Conservation (phyloP, 2,329 filamentous ascomycete genomes). For the Paracamarosporium sp. region DNA sequence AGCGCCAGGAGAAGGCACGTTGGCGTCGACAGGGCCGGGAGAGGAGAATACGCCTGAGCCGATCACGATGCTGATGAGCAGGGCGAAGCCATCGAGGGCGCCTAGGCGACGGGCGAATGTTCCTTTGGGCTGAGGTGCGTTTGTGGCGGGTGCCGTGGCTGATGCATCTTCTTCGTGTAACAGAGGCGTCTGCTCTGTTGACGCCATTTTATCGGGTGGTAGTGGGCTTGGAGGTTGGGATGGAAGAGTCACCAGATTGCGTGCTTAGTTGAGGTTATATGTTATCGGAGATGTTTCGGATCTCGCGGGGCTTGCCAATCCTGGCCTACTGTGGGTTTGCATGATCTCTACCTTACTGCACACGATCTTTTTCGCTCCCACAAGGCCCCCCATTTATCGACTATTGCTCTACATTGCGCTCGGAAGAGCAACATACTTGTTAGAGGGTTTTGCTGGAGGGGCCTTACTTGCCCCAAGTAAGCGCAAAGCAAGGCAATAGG, state of each 20-base stretch:
- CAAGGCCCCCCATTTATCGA: no score
- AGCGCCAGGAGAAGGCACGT: slow-evolving; percentile 67
- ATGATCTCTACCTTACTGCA: no score
- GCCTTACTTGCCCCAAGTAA: no score
- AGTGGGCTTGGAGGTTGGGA: background rate
- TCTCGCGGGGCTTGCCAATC: background rate
- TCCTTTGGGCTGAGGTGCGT: slow-evolving; percentile 19
- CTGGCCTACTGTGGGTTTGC: background rate
- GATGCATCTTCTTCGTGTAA: background rate
- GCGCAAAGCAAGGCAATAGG: no score
- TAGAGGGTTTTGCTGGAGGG: no score
- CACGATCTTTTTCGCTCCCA: no score
- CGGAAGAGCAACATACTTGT: no score
- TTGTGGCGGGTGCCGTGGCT: slow-evolving; percentile 10
- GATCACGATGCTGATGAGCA: slow-evolving; percentile 70
- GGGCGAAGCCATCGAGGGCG: slow-evolving; percentile 57
- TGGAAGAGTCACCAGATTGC: slow-evolving; percentile 9
- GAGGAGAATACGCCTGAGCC: slow-evolving; percentile 72
- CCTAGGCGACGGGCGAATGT: slow-evolving; percentile 42
- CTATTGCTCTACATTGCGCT: no score
- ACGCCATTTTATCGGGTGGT: background rate
- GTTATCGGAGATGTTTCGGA: background rate
- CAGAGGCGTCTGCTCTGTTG: slow-evolving; percentile 5
- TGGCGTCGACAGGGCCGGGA: slow-evolving; percentile 67
- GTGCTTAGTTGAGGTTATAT: slow-evolving; percentile 2